Evolutionary conservation across 768 basidiomycete species (phyloP).

Genomic region (Rhodotorula kratochvilovae): DNA sequence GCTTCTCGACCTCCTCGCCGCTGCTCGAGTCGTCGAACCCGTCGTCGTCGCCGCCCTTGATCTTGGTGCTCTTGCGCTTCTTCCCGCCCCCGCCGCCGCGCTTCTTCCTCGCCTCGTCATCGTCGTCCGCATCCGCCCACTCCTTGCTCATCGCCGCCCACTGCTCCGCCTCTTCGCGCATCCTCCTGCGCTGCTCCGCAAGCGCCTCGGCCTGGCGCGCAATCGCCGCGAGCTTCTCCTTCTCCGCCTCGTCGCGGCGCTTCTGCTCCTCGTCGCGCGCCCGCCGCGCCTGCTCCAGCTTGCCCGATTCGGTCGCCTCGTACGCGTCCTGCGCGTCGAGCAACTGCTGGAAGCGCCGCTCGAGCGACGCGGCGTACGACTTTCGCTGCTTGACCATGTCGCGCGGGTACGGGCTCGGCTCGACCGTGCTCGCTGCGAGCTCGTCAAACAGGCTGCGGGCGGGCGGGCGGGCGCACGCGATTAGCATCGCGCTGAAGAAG

Average conservation of each 20-base stretch:
- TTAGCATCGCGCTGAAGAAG: neutral
- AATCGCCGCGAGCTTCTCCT: slow-evolving; percentile 60
- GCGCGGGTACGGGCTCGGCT: slow-evolving; percentile 70
- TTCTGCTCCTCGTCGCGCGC: slow-evolving; percentile 75
- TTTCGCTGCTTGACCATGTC: slow-evolving; percentile 72
- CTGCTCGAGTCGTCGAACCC: slow-evolving; percentile 29
- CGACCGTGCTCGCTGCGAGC: slow-evolving; percentile 66
- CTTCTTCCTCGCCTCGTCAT: slow-evolving; percentile 58
- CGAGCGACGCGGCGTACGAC: slow-evolving; percentile 81
- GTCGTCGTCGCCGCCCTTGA: slow-evolving; percentile 32
- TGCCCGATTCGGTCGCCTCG: slow-evolving; percentile 46
- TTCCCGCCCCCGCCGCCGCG: slow-evolving; percentile 34
- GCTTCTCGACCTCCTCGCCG: slow-evolving; percentile 50
- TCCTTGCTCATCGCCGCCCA: slow-evolving; percentile 68
- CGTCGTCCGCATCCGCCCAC: slow-evolving; percentile 71
- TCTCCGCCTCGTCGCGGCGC: slow-evolving; percentile 58
- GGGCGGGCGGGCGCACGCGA: neutral
- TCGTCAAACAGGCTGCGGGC: slow-evolving; percentile 71
- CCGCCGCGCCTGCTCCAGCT: slow-evolving; percentile 69
- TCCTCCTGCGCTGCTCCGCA: slow-evolving; percentile 69
- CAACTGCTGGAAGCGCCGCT: slow-evolving; percentile 72
- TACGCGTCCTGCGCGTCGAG: slow-evolving; percentile 40
- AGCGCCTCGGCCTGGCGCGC: slow-evolving; percentile 68
- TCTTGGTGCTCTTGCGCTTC: slow-evolving; percentile 47
- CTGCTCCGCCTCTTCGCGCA: slow-evolving; percentile 71